Percentiles rank a stretch among this genome's conserved stretches.
These are phyloP conservation scores for Neurospora sp. DNA, from an alignment of 495 filamentous ascomycete genomes.

Conservation along the genomic window DNA sequence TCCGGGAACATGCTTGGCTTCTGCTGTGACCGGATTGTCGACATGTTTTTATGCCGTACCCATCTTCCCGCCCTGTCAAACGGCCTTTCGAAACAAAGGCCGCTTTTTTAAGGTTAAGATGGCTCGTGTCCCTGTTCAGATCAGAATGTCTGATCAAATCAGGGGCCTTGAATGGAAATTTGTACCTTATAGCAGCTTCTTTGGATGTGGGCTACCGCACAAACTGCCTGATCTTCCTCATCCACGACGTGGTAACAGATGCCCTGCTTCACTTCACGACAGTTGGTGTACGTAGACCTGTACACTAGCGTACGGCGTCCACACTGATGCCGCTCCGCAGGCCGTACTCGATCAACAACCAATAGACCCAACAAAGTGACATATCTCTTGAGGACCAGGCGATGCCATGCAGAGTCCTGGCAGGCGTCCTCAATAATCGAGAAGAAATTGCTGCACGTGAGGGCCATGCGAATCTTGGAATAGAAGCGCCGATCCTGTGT, in stretches of 20 bases:
- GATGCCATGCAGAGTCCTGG: neutral
- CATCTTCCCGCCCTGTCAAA: conserved; percentile 17
- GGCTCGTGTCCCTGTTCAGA: conserved; percentile 14
- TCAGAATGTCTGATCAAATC: conserved; percentile 12
- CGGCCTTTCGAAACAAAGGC: conserved; percentile 20
- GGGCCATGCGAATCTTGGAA: neutral
- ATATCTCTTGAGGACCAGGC: neutral
- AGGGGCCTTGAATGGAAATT: conserved; percentile 4
- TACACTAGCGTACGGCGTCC: neutral
- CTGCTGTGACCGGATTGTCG: conserved; percentile 41
- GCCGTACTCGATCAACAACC: neutral
- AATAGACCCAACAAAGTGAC: neutral
- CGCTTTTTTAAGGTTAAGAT: conserved; percentile 9
- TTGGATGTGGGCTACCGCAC: conserved; percentile 19
- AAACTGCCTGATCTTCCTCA: conserved; percentile 4
- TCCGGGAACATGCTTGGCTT: conserved; percentile 19
- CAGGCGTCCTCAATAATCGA: neutral
- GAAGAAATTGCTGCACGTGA: conserved; percentile 1
- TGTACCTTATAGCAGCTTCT: conserved; percentile 8
- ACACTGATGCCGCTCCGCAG: neutral
- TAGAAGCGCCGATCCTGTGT: conserved; percentile 8
- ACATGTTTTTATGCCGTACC: conserved; percentile 40
- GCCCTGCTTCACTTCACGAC: neutral
- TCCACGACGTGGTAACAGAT: neutral
- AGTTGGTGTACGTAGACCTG: neutral